Conservation (phyloP, 768 basidiomycete genomes). For the Amanita fuliginea region DNA sequence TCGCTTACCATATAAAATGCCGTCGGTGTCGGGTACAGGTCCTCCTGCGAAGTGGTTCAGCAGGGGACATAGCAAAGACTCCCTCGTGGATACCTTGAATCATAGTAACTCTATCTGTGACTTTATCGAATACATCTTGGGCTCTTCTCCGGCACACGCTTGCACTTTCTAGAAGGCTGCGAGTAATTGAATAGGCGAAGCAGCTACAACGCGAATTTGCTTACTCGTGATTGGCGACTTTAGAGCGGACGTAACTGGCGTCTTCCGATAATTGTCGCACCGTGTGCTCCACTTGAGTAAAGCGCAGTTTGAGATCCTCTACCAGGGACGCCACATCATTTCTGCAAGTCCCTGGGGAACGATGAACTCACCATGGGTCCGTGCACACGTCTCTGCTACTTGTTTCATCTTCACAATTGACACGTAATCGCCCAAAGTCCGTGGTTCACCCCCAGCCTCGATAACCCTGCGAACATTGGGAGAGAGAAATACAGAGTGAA, state of each 20-base stretch:
- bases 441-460: constrained; percentile 53
- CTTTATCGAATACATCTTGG: constrained; percentile 44
- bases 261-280: constrained; percentile 46
- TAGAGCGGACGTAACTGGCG: constrained; percentile 45
- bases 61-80: background rate
- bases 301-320: constrained; percentile 53
- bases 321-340: background rate
- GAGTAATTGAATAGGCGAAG: background rate
- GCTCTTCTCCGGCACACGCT: constrained; percentile 43
- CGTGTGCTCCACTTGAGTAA: constrained; percentile 40
- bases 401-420: constrained; percentile 69
- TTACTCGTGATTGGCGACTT: constrained; percentile 36
- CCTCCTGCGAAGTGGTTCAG: constrained; percentile 14
- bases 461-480: constrained; percentile 55
- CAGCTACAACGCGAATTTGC: constrained; percentile 7
- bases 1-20: constrained; percentile 37
- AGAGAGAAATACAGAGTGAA: constrained; percentile 72
- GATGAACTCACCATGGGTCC: constrained; percentile 49
- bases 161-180: constrained; percentile 50
- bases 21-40: constrained; percentile 38
- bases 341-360: background rate
- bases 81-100: constrained; percentile 4
- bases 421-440: constrained; percentile 76
- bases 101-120: constrained; percentile 2
- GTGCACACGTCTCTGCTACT: constrained; percentile 61